Base-by-base conservation (phyloP, 768 basidiomycete species). In the Roridomyces roridus region DNA sequence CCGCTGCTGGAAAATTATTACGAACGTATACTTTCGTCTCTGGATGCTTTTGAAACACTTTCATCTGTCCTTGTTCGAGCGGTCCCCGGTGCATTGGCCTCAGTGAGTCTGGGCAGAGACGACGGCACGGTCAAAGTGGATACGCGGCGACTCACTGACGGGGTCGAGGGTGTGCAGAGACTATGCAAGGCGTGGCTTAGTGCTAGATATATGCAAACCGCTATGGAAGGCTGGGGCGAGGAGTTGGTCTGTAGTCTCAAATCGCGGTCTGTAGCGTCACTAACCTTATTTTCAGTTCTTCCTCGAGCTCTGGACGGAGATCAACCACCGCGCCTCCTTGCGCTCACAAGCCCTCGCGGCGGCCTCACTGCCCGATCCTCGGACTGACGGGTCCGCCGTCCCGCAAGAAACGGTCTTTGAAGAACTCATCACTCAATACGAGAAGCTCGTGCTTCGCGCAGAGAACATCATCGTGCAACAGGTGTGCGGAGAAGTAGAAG, bases 31-130 rank as follows among this genome's bases (percentile, higher is more conserved):
- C 79, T 85, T 1, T 84, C 89, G 9, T 94, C 95, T 9, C 75
- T 98, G 23, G 94, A 98, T 65, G 96, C 96, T 0, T 98, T 98
- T 64, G 97, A 98, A 71, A 90, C 88, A 1, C 78, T 97, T 6
- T 93, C 94, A 1, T 94, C 91, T 26, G 83, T 88, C 0, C 86
- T 99, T 61, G 85, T 95, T 37, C 88, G 94, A 14, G 90, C 90
- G 4, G 95, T 98, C 2, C 97, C 97, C 1, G 97, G 97, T 17
- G 94, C 94, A 0, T 79, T 98, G 36, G 31, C 31, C 11, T 81
- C 85, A 18, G 86, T 86, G 41, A 80, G 78, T 42, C 72, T 85
- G n/a, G 75, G 78, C 25, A 74, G 80, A 55, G 76, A 76, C 46
- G 74, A 77, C 35, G 70, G 71, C 42, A 62, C 68, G 4, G 72